Evolutionary conservation across 305 asterid species (phyloP), one percentile per base, ranked within the genome.

Genomic region (Fraxinus ornus): DNA sequence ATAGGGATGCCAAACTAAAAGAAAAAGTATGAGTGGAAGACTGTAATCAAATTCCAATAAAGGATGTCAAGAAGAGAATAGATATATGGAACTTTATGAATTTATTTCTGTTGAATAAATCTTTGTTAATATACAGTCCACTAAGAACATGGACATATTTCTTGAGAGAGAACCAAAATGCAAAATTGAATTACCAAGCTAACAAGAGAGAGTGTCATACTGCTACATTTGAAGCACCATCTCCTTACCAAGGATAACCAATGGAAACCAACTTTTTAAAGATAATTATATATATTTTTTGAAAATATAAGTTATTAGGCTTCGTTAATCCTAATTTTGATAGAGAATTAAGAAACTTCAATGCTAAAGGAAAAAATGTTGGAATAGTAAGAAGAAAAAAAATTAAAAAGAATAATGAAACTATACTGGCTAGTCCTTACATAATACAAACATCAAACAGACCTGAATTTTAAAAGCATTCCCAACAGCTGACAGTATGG

Each of bases 381-480:
- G 30, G 39, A 21, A 6, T 55, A 75, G 21, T 47, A 7, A 19
- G 55, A 74, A 33, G 62, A 9, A 84, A 32, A 19, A 19, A 17
- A 52, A 5, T 37, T 52, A 81, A 80, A 33, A 80, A 83, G 33
- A 36, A 37, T 60, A 78, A 79, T 71, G 73, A 17, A 77, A 24
- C 68, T 79, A 64, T 24, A 64, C 52, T 35, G 77, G 75, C 80
- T 81, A 70, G 71, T 80, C 81, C 83, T 83, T 55, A 66, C 64
- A 66, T 7, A 70, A 73, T 7, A 76, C 37, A 78, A 75, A 78
- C 22, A 79, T 79, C 72, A 52, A 77, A 24, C 89, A 84, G 73
- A 93, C 98, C 97, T 94, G 98, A 86, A 96, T 80, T 88, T 96
- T 96, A 80, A 96, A 96, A 78, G 98, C 98, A 78, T 93, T 96